Base-by-base conservation (phyloP, 805 yeast genomes). In the Candida fluviatilis region DNA sequence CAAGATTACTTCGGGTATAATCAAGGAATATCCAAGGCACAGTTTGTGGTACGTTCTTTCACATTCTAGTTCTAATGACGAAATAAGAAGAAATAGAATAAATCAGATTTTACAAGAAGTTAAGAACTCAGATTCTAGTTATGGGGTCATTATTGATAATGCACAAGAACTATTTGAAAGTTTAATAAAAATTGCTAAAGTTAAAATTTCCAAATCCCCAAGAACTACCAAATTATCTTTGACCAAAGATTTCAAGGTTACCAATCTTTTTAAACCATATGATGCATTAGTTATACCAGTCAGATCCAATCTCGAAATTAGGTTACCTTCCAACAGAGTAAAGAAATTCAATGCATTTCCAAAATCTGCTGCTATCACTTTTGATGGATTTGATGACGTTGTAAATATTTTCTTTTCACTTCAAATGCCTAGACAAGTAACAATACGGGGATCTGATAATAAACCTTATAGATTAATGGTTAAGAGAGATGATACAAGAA, bases 401-500 rank as follows among this genome's bases (percentile, higher is more conserved):
- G 95, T 86, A 7, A 75, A 72, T 35, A 75, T 93, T 7, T 76
- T 89, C 60, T 66, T 78, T 17, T 91, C 98, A 0, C 70, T 93
- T 62, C 97, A 90, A 58, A 80, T 76, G 62, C 99, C 99, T 0
- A 77, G 87, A 49, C 81, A 85, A 46, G 65, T 93, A 6, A 77
- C 77, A 11, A 64, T 91, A 2, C 59, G 76, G 28, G 99, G 98
- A 0, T 78, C 86, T 2, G 86, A 91, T 60, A 90, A 91, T 6
- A 61, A 63, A n/a, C 58, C 66, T 1, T 90, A 90, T 55, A 75
- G 82, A 14, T 71, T 93, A 12, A 71, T 93, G 63, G 82, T 95
- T 50, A 93, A 93, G 54, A 75, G 80, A 45, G 99, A 93, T 60
- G 99, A 93, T 63, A 81, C 95, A 14, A 67, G 98, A 46, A 95